Conservation (phyloP, 2,329 filamentous ascomycete genomes). For the Paecilomyces niveus region DNA sequence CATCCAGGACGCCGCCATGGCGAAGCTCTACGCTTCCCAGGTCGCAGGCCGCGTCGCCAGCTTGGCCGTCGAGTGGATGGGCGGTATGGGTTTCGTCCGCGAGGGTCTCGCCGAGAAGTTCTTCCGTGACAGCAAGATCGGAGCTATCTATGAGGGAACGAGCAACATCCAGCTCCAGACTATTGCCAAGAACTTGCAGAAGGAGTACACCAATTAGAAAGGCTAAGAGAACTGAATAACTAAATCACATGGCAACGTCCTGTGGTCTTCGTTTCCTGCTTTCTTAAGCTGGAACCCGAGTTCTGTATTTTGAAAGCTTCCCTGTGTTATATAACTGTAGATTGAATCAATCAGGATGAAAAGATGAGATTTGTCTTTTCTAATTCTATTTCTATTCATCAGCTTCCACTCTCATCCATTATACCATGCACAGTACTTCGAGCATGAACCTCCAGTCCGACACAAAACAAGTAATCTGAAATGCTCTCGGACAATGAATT, state of each 20-base stretch:
- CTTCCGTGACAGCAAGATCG: conserved; percentile 97
- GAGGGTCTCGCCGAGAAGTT: conserved; percentile 98
- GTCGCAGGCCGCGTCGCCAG: conserved; percentile 82
- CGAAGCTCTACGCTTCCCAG: conserved; percentile 90
- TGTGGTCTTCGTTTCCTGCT: neutral
- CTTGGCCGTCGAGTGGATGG: conserved; percentile 96
- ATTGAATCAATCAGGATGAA: neutral
- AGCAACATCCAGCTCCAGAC: conserved; percentile 64
- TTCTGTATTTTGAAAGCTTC: neutral
- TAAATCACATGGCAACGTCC: neutral
- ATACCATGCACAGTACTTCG: too few relatives aligned
- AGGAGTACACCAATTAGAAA: conserved; percentile 55
- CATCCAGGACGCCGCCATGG: conserved; percentile 94
- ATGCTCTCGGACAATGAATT: too few relatives aligned
- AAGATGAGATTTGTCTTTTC: neutral
- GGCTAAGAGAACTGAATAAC: neutral
- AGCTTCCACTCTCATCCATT: too few relatives aligned
- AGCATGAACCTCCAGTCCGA: too few relatives aligned
- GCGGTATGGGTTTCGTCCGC: conserved; percentile 95
- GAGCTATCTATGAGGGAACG: conserved; percentile 87
- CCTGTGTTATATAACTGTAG: neutral
- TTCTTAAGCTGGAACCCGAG: neutral
- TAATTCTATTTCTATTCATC: neutral
- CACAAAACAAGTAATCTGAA: too few relatives aligned
- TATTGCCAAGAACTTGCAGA: conserved; percentile 64